A percentile compares a stretch with the other conserved stretches of the same genome.
phyloP scores from a whole-genome alignment of 1,284 basidiomycete species.

The Waitea zeae region DNA sequence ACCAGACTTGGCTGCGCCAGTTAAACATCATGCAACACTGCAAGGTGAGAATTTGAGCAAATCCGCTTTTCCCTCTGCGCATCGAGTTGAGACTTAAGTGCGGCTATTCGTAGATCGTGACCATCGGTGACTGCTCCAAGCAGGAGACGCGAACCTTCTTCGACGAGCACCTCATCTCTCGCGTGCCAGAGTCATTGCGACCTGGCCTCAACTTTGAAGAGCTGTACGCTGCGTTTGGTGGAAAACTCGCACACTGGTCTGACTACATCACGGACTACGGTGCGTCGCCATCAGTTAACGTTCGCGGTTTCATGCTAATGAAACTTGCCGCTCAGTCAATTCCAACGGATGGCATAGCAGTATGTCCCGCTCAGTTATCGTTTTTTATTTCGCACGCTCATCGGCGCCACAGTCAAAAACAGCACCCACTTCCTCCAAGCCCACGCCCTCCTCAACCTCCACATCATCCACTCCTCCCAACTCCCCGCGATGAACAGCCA shows the following conservation, averaged over 20 bases:
- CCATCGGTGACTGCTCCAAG: constrained; percentile 62
- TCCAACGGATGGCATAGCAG: no score
- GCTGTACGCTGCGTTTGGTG: constrained; percentile 63
- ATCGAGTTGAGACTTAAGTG: not conserved
- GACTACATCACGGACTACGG: constrained; percentile 63
- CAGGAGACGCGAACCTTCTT: constrained; percentile 49
- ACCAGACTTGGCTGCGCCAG: constrained; percentile 65
- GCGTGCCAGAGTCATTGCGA: constrained; percentile 39
- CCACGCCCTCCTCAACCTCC: constrained; percentile 52
- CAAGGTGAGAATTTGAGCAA: constrained; percentile 28
- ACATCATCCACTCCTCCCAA: constrained; percentile 60
- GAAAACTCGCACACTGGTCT: constrained; percentile 65
- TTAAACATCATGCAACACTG: constrained; percentile 66
- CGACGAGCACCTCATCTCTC: constrained; percentile 38
- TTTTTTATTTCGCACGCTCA: not conserved
- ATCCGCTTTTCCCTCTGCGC: no score
- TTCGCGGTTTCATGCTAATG: not conserved
- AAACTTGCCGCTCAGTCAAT: constrained; percentile 13
- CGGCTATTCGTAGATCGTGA: constrained; percentile 34
- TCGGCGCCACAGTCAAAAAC: constrained; percentile 33
- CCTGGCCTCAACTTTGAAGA: constrained; percentile 45
- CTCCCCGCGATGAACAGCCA: constrained; percentile 25
- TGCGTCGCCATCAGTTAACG: constrained; percentile 10
- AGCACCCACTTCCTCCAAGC: constrained; percentile 66
- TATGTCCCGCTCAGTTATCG: no score